Conservation (phyloP, 495 filamentous ascomycete species). For the Talaromyces liani region DNA sequence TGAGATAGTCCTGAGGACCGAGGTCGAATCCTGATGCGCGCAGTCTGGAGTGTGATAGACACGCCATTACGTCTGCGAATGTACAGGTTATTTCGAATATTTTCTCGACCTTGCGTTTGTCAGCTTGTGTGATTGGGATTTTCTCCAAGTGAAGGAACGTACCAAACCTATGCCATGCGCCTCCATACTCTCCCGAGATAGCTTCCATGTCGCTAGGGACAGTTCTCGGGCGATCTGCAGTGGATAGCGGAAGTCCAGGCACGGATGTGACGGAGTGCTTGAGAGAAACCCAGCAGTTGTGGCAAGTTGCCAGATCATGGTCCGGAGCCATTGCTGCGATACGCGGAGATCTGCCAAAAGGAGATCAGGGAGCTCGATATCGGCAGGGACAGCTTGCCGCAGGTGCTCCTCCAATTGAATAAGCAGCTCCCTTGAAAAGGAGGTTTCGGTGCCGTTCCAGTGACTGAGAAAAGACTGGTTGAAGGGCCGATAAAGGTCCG, state of each 20-base stretch:
- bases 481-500: slow-evolving; percentile 63
- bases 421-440: slow-evolving; percentile 53
- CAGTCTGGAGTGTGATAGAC: slow-evolving; percentile 43
- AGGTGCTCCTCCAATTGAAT: slow-evolving; percentile 57
- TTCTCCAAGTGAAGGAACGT: slow-evolving; percentile 15
- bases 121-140: neutral
- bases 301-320: slow-evolving; percentile 64
- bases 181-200: slow-evolving; percentile 57
- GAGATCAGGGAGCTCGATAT: slow-evolving; percentile 54
- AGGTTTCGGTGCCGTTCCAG: slow-evolving; percentile 63
- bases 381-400: slow-evolving; percentile 52
- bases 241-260: slow-evolving; percentile 61
- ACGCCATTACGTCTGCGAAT: slow-evolving; percentile 64
- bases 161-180: slow-evolving; percentile 61
- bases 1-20: slow-evolving; percentile 67
- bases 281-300: slow-evolving; percentile 45
- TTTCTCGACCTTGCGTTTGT: slow-evolving; percentile 53
- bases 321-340: slow-evolving; percentile 72
- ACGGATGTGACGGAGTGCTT: slow-evolving; percentile 44
- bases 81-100: slow-evolving; percentile 68
- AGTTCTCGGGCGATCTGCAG: slow-evolving; percentile 64
- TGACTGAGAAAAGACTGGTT: slow-evolving; percentile 61
- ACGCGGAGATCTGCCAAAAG: slow-evolving; percentile 57
- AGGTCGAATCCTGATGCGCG: slow-evolving; percentile 47
- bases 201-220: slow-evolving; percentile 58